Percentiles rank a stretch among this genome's conserved stretches.
phyloP scores from a whole-genome alignment of 2,329 filamentous ascomycete genomes.

The Scortechinia acanthostroma region DNA sequence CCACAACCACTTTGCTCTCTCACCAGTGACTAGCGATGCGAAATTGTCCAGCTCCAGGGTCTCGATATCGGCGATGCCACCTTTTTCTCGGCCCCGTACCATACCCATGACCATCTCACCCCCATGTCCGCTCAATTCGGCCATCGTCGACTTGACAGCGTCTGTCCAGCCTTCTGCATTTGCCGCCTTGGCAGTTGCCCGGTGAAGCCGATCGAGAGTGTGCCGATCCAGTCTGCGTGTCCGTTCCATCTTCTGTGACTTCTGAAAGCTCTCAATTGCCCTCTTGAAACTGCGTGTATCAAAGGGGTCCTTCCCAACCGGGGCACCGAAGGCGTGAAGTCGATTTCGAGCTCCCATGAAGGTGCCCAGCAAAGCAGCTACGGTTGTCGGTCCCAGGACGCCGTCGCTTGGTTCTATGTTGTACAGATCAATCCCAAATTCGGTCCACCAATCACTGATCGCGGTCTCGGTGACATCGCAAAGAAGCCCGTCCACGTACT shows the following conservation, averaged over 20 bases:
- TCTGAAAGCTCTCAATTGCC: constrained; percentile 56
- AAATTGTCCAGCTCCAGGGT: constrained; percentile 61
- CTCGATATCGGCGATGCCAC: constrained; percentile 22
- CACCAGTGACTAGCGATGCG: constrained; percentile 47
- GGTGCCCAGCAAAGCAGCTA: constrained; percentile 53
- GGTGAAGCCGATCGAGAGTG: constrained; percentile 51
- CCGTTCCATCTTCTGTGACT: constrained; percentile 46
- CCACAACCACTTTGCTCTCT: constrained; percentile 60
- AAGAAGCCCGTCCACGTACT: constrained; percentile 58
- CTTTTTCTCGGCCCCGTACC: constrained; percentile 17
- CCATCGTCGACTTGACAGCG: constrained; percentile 61
- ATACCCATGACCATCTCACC: constrained; percentile 59
- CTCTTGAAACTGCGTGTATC: constrained; percentile 52
- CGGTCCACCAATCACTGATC: constrained; percentile 62
- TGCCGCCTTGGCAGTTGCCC: constrained; percentile 53
- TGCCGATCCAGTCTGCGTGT: constrained; percentile 50
- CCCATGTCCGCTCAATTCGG: constrained; percentile 59
- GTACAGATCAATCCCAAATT: constrained; percentile 57
- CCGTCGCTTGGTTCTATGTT: constrained; percentile 60
- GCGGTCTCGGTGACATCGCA: constrained; percentile 64
- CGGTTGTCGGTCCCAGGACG: constrained; percentile 57
- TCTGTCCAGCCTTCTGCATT: constrained; percentile 49
- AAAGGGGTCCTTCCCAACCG: constrained; percentile 56
- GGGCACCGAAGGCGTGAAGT: constrained; percentile 50
- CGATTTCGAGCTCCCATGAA: constrained; percentile 60